Evolutionary conservation across 108 stramenopile genomes (phyloP).

Genomic region (Parmales sp.): DNA sequence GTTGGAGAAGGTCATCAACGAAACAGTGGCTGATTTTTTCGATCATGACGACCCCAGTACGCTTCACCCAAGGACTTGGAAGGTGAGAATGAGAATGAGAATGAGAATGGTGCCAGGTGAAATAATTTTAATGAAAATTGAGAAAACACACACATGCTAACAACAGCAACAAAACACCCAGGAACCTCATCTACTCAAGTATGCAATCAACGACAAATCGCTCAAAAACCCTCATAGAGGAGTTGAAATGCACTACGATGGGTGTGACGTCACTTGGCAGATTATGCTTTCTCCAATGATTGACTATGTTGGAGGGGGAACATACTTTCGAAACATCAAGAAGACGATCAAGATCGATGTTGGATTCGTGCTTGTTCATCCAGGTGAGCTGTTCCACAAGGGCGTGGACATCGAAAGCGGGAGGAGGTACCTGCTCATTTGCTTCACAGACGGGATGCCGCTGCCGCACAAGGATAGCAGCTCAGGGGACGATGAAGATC

Average conservation of each 20-base stretch:
- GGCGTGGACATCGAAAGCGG: constrained; percentile 38
- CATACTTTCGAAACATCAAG: constrained; percentile 31
- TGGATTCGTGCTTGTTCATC: not conserved
- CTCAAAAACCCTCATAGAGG: constrained; percentile 37
- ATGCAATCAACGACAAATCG: constrained; percentile 32
- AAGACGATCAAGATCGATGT: not conserved
- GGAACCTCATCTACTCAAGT: constrained; percentile 45
- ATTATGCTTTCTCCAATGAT: constrained; percentile 31
- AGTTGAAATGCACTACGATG: constrained; percentile 53
- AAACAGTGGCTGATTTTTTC: constrained; percentile 27
- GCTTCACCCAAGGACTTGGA: constrained; percentile 36
- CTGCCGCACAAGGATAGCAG: no score
- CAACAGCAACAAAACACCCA: no score
- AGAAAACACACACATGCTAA: no score
- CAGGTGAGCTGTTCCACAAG: constrained; percentile 35
- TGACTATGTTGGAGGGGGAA: constrained; percentile 44
- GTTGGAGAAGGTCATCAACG: constrained; percentile 24
- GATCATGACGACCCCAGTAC: constrained; percentile 29
- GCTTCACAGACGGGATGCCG: constrained; percentile 44
- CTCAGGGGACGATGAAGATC: no score
- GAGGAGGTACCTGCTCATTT: constrained; percentile 30
- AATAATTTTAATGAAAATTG: no score
- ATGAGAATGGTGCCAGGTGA: no score
- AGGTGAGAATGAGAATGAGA: no score
- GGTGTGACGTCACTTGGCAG: constrained; percentile 35